Base-by-base conservation (phyloP, 139 green algal species). In the Coelastrella sp. region DNA sequence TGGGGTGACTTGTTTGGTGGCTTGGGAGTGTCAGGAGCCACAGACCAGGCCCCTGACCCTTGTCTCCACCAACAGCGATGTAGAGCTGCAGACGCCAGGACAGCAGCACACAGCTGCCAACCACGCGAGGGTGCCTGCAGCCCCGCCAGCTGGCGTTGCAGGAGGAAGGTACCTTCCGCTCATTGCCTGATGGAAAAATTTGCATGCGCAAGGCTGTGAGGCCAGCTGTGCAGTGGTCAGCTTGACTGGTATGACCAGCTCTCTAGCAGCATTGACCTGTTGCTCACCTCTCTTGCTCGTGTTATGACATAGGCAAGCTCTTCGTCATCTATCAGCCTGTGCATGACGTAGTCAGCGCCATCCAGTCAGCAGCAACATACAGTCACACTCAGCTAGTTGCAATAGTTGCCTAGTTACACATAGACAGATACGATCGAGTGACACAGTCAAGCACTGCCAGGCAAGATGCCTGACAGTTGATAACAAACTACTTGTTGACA, bases 221-320 rank as follows among this genome's bases (percentile, higher is more conserved):
- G 35, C 35, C 35, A 49, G 35, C 35, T 49, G 35, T 49, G 35
- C 35, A 49, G 35, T 49, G 7, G 6, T 22, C 63, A 70, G 9
- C 4, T 9, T 6, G 63, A 70, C 63, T 70, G 63, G 63, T 9
- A 49, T 5, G 35, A 49, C 35, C 1, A 49, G 35, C 35, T 3
- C 35, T 49, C 1, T 1, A 49, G 35, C 35, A 49, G 35, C 35
- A 49, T 49, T 49, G 35, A 49, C 3, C 35, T 49, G 22, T 27
- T n/a, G 25, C 49, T 79, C 68, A 89, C 86, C 89, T 99, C 95
- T 4, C 97, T 92, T n/a, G 93, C 94, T 12, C 97, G 91, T 22
- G 88, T 88, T 7, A 96, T 94, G 6, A 99, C 96, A 80, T 98
- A 99, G 0, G 98, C 98, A 70, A 99, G 92, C 91, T 99, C 97